Evolutionary conservation across 768 basidiomycete genomes (phyloP), one percentile per base, ranked within the genome.

Genomic region (Mycena amicta): DNA sequence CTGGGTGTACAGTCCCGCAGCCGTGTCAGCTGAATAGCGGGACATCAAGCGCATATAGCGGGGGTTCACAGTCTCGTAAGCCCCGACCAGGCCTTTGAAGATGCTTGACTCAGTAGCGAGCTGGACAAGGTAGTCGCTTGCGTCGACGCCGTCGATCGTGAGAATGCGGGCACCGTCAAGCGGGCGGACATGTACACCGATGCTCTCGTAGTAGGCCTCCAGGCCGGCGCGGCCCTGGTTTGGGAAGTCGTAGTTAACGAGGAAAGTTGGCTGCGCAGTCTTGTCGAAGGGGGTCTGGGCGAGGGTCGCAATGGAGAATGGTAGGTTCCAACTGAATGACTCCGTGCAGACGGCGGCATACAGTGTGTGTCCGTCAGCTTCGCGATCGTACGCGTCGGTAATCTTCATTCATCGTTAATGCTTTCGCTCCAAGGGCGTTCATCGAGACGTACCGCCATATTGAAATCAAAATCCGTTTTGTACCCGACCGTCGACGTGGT

Each of bases 381-480:
- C 62, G 22, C 25, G 43, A 43, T 63, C 51, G 56, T 28, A 63
- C 18, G 61, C 57, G 18, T 63, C 57, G 5, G 61, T 55, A 37
- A 63, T 46, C 62, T 63, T 22, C n/a, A 27, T n/a, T n/a, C n/a
- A n/a, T n/a, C n/a, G n/a, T n/a, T n/a, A n/a, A n/a, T n/a, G n/a
- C n/a, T n/a, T n/a, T n/a, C n/a, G n/a, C n/a, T n/a, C n/a, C n/a
- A n/a, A n/a, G n/a, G n/a, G n/a, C n/a, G n/a, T n/a, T n/a, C n/a
- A n/a, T n/a, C n/a, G n/a, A 16, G 25, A 22, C 31, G 33, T 25
- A 46, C 63, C 18, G 59, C 63, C 50, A 55, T 57, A 46, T 64
- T 64, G 51, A 64, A 64, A 20, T 64, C 63, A 60, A 60, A 64
- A 23, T 64, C 63, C 1, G 60, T 53, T n/a, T 54, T 52, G n/a